A percentile compares a stretch with the other conserved stretches of the same genome.
Conservation (phyloP, 1,284 basidiomycete species). For the Chiua sp. region DNA sequence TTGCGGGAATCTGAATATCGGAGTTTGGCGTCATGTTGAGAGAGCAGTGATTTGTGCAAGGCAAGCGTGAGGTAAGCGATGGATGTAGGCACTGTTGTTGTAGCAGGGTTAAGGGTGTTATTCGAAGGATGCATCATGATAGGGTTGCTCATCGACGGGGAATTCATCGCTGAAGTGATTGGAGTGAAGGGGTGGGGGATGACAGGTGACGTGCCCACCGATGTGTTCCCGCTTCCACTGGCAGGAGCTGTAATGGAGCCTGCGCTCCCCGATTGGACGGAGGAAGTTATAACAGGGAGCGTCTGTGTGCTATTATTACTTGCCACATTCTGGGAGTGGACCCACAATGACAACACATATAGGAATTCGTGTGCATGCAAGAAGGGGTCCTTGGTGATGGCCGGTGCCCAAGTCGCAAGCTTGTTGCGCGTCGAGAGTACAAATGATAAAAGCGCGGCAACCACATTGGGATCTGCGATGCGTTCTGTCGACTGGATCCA, state of each 20-base stretch:
- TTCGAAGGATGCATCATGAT: conserved; percentile 1
- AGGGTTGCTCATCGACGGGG: conserved; percentile 16
- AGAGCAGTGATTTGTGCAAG: conserved; percentile 53
- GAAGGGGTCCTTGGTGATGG: conserved; percentile 78
- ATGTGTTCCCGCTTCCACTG: conserved; percentile 14
- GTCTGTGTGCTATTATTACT: conserved; percentile 16
- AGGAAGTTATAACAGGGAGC: conserved; percentile 1
- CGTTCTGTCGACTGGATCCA: conserved; percentile 67
- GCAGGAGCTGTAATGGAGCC: conserved; percentile 17
- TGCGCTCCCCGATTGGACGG: conserved; percentile 16
- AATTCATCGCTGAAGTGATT: conserved; percentile 1
- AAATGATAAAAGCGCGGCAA: conserved; percentile 71
- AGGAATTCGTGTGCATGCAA: conserved; percentile 64
- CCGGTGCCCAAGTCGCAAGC: conserved; percentile 48
- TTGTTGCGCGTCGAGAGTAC: conserved; percentile 71
- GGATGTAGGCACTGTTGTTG: conserved; percentile 1
- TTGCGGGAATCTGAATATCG: conserved; percentile 62
- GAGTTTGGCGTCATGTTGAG: conserved; percentile 57
- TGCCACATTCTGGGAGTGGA: conserved; percentile 25
- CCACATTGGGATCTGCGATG: conserved; percentile 70
- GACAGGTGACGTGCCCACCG: conserved; percentile 18
- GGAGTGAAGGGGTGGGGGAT: conserved; percentile 13
- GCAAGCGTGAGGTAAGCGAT: conserved; percentile 47
- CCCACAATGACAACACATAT: conserved; percentile 44
- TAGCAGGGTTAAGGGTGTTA: not conserved